These are phyloP conservation scores for Mariannaea sp. DNA, from an alignment of 2,329 filamentous ascomycete genomes.

Conservation along the genomic window DNA sequence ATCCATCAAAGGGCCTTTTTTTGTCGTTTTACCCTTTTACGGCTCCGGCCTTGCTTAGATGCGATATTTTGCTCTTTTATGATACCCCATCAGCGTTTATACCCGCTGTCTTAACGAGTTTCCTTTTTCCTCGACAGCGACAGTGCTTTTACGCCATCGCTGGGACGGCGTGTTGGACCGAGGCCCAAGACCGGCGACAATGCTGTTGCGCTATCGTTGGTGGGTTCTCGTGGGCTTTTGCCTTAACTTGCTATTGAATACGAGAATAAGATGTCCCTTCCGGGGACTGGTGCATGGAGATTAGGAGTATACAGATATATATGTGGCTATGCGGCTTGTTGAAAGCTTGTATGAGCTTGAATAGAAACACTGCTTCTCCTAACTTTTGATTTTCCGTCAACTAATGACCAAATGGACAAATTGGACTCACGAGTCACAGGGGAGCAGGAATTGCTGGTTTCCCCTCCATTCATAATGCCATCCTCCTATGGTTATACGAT, in stretches of 20 bases:
- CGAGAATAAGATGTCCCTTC: neutral
- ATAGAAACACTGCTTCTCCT: conserved; percentile 23
- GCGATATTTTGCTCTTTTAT: conserved; percentile 39
- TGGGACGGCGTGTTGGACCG: conserved; percentile 59
- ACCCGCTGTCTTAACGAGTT: conserved; percentile 51
- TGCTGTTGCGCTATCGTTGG: conserved; percentile 59
- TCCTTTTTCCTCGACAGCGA: conserved; percentile 53
- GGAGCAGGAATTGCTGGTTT: too few species aligned
- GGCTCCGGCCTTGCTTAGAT: conserved; percentile 30
- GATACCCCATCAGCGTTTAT: conserved; percentile 54
- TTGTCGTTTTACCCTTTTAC: conserved; percentile 21
- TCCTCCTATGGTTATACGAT: too few species aligned
- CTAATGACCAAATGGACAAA: too few species aligned
- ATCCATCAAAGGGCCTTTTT: conserved; percentile 15
- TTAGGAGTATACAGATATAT: conserved; percentile 1
- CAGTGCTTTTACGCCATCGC: conserved; percentile 61
- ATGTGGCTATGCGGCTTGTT: conserved; percentile 1
- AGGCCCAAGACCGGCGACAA: conserved; percentile 53
- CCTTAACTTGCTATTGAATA: conserved; percentile 24
- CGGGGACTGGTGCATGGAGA: neutral
- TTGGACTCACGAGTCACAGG: too few species aligned
- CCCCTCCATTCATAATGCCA: too few species aligned
- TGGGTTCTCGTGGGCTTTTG: conserved; percentile 53
- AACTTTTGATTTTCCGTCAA: neutral
- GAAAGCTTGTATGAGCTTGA: conserved; percentile 9